A percentile compares a stretch with the other conserved stretches of the same genome.
phyloP scores from a whole-genome alignment of 768 basidiomycete species.

The Lactarius trivialis region DNA sequence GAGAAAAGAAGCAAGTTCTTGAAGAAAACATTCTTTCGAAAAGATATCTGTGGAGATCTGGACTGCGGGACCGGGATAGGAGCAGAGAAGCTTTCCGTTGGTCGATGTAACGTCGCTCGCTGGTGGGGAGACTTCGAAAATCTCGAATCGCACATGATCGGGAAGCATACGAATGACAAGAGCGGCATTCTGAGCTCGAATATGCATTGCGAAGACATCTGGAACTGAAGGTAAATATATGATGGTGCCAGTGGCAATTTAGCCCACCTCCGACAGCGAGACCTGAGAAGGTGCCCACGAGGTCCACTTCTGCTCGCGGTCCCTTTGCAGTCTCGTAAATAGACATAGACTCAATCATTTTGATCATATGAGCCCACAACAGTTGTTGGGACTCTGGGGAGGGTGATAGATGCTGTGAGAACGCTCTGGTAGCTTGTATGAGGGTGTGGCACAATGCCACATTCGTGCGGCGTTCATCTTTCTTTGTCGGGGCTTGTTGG shows the following conservation, averaged over 20 bases:
- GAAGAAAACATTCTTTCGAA: no score
- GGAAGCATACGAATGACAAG: neutral
- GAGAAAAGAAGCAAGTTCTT: neutral
- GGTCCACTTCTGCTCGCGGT: neutral
- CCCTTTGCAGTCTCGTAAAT: neutral
- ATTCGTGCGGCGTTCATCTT: neutral
- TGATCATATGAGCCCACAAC: neutral
- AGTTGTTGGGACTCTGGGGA: neutral
- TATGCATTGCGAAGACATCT: conserved; percentile 9
- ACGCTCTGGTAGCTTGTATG: neutral
- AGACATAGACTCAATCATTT: neutral
- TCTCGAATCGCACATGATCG: conserved; percentile 7
- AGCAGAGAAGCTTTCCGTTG: conserved; percentile 30
- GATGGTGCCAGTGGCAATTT: neutral
- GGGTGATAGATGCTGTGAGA: neutral
- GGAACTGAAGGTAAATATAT: neutral
- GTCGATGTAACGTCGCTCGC: conserved; percentile 33
- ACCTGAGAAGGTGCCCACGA: neutral
- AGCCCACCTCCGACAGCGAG: neutral
- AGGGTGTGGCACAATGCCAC: conserved; percentile 3
- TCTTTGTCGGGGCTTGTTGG: neutral
- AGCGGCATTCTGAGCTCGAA: conserved; percentile 11
- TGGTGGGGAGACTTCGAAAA: conserved; percentile 39
- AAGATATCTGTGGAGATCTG: conserved; percentile 26
- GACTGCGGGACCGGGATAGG: conserved; percentile 37